Conservation (phyloP, 768 basidiomycete genomes). For the Macrolepiota dolichaula region DNA sequence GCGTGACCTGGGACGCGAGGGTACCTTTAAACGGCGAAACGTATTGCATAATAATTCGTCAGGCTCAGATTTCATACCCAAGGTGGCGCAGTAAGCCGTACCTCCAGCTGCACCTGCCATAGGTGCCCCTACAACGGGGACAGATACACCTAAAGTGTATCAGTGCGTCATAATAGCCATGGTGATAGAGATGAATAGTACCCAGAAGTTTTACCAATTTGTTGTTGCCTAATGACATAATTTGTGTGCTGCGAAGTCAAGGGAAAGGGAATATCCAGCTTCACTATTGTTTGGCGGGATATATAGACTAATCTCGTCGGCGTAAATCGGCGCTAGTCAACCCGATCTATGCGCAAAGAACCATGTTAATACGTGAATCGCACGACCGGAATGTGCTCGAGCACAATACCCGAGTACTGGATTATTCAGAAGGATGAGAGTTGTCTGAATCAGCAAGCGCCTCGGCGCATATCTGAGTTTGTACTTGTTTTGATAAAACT, state of each 20-base stretch:
- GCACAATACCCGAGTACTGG: neutral
- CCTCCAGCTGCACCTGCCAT: slow-evolving; percentile 76
- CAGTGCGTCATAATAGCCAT: neutral
- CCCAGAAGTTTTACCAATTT: slow-evolving; percentile 7
- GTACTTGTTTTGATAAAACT: slow-evolving; percentile 21
- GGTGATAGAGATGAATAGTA: neutral
- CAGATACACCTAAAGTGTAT: slow-evolving; percentile 39
- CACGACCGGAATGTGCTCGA: neutral
- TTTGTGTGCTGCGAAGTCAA: neutral
- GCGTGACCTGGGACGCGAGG: slow-evolving; percentile 57
- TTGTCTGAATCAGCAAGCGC: slow-evolving; percentile 1
- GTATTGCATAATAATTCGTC: neutral
- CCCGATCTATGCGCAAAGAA: neutral
- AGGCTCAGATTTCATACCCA: neutral
- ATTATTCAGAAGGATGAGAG: neutral
- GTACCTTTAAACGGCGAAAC: slow-evolving; percentile 27
- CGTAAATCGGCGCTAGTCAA: neutral
- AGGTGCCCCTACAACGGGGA: slow-evolving; percentile 61
- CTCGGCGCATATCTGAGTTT: slow-evolving; percentile 15
- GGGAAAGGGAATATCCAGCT: neutral
- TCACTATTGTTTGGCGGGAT: neutral
- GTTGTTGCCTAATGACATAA: slow-evolving; percentile 5
- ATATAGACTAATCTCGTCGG: neutral
- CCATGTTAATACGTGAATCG: neutral
- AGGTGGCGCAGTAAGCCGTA: slow-evolving; percentile 14